A percentile compares a stretch with the other conserved stretches of the same genome.
These are phyloP conservation scores for Leucoagaricus sp. DNA, from an alignment of 1,284 basidiomycete species.

Conservation along the genomic window DNA sequence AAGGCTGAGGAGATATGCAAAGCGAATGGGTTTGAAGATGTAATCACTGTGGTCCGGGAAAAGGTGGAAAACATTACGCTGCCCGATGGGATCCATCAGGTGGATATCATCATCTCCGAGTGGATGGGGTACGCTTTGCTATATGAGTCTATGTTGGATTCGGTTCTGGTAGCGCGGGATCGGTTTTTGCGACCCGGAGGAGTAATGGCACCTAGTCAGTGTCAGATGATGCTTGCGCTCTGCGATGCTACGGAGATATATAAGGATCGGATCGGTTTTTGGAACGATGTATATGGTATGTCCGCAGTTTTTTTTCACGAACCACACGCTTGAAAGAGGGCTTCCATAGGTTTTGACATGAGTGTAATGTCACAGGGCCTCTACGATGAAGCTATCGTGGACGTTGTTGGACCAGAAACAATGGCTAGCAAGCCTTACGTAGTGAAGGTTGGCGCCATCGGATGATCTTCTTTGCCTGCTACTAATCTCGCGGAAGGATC, in stretches of 20 bases:
- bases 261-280: conserved; percentile 85
- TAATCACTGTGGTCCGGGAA: conserved; percentile 83
- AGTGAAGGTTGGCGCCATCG: conserved; percentile 57
- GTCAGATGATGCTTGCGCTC: conserved; percentile 81
- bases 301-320: conserved; percentile 1
- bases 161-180: conserved; percentile 86
- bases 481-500: conserved; percentile 59
- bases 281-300: conserved; percentile 89
- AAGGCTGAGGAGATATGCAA: conserved; percentile 85
- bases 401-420: conserved; percentile 72
- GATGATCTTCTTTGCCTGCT: not conserved
- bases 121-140: conserved; percentile 97
- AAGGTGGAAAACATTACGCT: conserved; percentile 86
- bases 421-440: conserved; percentile 69
- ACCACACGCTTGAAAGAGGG: not conserved
- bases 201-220: conserved; percentile 92
- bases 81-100: conserved; percentile 70
- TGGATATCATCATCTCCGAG: conserved; percentile 94
- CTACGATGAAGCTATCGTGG: conserved; percentile 80
- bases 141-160: conserved; percentile 98
- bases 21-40: conserved; percentile 74
- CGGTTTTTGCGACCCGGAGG: conserved; percentile 79
- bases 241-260: conserved; percentile 77
- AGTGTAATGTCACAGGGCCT: conserved; percentile 73
- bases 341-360: conserved; percentile 76